A percentile compares a stretch with the other conserved stretches of the same genome.
Conservation (phyloP, 805 yeast species). For the Millerago galiae region DNA sequence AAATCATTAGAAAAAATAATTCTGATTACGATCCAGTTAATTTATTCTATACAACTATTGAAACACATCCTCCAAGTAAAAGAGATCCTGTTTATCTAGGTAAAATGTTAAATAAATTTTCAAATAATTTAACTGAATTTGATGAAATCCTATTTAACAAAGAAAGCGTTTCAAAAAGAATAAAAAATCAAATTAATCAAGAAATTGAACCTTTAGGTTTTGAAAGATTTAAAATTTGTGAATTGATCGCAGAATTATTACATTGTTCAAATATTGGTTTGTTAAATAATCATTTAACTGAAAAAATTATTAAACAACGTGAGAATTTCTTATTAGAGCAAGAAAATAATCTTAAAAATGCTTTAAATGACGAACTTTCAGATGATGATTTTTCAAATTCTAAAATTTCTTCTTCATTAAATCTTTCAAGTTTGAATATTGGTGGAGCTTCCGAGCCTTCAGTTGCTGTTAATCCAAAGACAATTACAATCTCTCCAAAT, state of each 20-base stretch:
- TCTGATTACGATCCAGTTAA: slow-evolving; percentile 90
- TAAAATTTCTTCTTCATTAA: slow-evolving; percentile 6
- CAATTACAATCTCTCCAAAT: slow-evolving; percentile 22
- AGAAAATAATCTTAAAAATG: slow-evolving; percentile 20
- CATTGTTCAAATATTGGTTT: slow-evolving; percentile 96
- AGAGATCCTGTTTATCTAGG: slow-evolving; percentile 92
- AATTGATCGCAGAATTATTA: slow-evolving; percentile 84
- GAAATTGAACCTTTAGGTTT: slow-evolving; percentile 80
- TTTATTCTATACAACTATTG: slow-evolving; percentile 64
- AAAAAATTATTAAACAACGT: slow-evolving; percentile 60
- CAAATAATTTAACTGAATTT: slow-evolving; percentile 53
- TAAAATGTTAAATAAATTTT: slow-evolving; percentile 64
- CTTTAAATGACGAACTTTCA: slow-evolving; percentile 22
- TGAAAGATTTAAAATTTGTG: slow-evolving; percentile 88
- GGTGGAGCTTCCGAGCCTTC: slow-evolving; percentile 26
- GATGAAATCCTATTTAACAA: slow-evolving; percentile 36
- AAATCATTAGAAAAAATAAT: slow-evolving; percentile 88
- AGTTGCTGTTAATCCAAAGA: slow-evolving; percentile 22
- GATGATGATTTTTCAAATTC: slow-evolving; percentile 1
- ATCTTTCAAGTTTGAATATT: slow-evolving; percentile 20
- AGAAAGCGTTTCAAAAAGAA: slow-evolving; percentile 20
- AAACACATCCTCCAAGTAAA: slow-evolving; percentile 80
- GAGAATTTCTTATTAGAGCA: slow-evolving; percentile 49
- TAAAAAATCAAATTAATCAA: slow-evolving; percentile 43
- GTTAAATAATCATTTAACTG: slow-evolving; percentile 71